phyloP scores from a whole-genome alignment of 1,139 yeast species.

The Candida dubliniensis region DNA sequence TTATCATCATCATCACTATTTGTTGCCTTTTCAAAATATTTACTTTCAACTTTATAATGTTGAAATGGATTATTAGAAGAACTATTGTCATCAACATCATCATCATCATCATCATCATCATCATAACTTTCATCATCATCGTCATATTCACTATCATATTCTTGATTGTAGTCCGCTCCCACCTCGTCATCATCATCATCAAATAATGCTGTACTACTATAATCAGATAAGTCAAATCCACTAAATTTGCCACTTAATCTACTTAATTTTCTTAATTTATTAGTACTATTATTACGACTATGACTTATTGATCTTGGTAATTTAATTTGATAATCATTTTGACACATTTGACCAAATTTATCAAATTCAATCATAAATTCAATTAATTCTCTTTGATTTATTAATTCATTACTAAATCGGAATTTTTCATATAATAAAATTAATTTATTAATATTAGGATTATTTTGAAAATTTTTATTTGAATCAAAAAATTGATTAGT shows the following conservation, averaged over 20 bases:
- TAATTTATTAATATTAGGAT: conserved; percentile 31
- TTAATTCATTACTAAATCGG: conserved; percentile 64
- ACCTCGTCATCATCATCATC: conserved; percentile 9
- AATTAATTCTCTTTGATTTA: conserved; percentile 60
- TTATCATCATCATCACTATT: neutral
- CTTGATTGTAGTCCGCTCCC: neutral
- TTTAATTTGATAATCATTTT: conserved; percentile 15
- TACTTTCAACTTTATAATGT: conserved; percentile 11
- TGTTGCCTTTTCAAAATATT: conserved; percentile 10
- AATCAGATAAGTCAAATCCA: conserved; percentile 7
- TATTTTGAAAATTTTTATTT: conserved; percentile 10
- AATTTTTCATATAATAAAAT: conserved; percentile 65
- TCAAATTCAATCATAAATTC: conserved; percentile 51
- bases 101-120: conserved; percentile 1
- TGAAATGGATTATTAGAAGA: conserved; percentile 6
- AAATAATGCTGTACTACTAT: conserved; percentile 8
- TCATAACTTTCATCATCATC: conserved; percentile 5
- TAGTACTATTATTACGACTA: conserved; percentile 1
- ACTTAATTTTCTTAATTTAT: too few relatives aligned
- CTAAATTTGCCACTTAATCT: conserved; percentile 4
- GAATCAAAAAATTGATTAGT: conserved; percentile 12
- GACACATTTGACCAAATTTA: conserved; percentile 19
- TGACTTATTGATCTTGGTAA: conserved; percentile 11
- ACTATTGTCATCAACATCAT: conserved; percentile 1
- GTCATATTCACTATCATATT: conserved; percentile 4